Base-by-base conservation (phyloP, 345 rosid species). In the Aquilaria yunnanensis region DNA sequence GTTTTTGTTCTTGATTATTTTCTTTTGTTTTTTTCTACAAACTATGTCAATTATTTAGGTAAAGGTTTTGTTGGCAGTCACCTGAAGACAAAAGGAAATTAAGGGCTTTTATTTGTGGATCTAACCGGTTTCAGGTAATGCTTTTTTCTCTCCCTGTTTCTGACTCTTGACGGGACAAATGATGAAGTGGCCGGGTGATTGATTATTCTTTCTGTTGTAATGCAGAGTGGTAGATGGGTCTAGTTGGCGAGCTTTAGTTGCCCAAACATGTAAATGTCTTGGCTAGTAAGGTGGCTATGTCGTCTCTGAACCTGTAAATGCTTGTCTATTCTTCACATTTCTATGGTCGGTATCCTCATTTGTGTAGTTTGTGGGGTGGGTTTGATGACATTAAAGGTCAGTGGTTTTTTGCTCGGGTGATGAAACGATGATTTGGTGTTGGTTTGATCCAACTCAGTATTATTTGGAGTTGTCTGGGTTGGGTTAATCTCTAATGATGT, bases 271-370 rank as follows among this genome's bases (percentile, higher is more conserved):
- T 47, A n/a, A 62, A 64, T 60, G 57, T 34, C 43, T 30, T 47
- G 60, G 56, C 46, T 54, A 54, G 29, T 37, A 37, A 37, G 5
- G 43, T 3, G 8, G 43, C 14, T n/a, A 55, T 45, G 43, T 16
- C 12, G 56, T 10, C 34, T 14, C 31, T 43, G 37, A 52, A 67
- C 43, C 59, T 62, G 72, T 72, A 67, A 43, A 67, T 65, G 47
- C 29, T 61, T 67, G 64, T 62, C 60, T 51, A 57, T 72, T 12
- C 50, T 37, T 41, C 34, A 14, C 23, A 2, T 13, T 8, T 33
- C 55, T 50, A 14, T 23, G 23, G 23, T 23, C 23, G 23, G 23
- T 23, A 23, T 23, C 23, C 23, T 23, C 23, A 23, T 7, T 37
- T 7, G 5, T 37, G 43, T 0, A 37, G 43, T 37, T 37, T 37